Evolutionary conservation across 2,329 filamentous ascomycete species (phyloP).

Genomic region (Fusarium chuoi): DNA sequence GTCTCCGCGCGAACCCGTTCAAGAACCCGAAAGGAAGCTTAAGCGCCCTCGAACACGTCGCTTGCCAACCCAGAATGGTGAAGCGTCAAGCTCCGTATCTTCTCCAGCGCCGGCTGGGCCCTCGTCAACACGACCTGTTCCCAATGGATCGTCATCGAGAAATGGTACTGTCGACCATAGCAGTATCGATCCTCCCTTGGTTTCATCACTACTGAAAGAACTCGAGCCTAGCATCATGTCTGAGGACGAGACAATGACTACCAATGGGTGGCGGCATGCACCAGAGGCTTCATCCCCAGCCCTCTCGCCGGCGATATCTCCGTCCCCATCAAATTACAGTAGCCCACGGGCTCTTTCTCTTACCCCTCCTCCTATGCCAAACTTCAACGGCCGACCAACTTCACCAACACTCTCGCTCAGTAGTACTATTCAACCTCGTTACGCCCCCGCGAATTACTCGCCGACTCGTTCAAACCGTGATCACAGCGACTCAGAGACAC

Average conservation of each 20-base stretch:
- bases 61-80: slow-evolving; percentile 60
- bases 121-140: slow-evolving; percentile 37
- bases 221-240: slow-evolving; percentile 75
- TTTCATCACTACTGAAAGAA: slow-evolving; percentile 88
- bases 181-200: slow-evolving; percentile 75
- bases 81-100: slow-evolving; percentile 57
- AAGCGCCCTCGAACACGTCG: slow-evolving; percentile 87
- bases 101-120: slow-evolving; percentile 47
- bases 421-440: slow-evolving; percentile 77
- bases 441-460: slow-evolving; percentile 79
- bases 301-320: slow-evolving; percentile 73
- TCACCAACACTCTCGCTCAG: slow-evolving; percentile 75
- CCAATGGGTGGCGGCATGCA: slow-evolving; percentile 45
- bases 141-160: slow-evolving; percentile 37
- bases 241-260: slow-evolving; percentile 61
- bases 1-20: slow-evolving; percentile 74
- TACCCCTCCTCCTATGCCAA: slow-evolving; percentile 74
- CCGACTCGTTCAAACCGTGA: slow-evolving; percentile 51
- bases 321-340: slow-evolving; percentile 70
- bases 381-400: slow-evolving; percentile 63
- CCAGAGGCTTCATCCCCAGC: slow-evolving; percentile 67
- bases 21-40: slow-evolving; percentile 81
- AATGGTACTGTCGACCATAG: slow-evolving; percentile 37
- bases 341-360: slow-evolving; percentile 74
- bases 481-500: slow-evolving; percentile 51